A percentile compares a stretch with the other conserved stretches of the same genome.
These are phyloP conservation scores for Fragilaria radians DNA, from an alignment of 108 stramenopile species.

Conservation along the genomic window DNA sequence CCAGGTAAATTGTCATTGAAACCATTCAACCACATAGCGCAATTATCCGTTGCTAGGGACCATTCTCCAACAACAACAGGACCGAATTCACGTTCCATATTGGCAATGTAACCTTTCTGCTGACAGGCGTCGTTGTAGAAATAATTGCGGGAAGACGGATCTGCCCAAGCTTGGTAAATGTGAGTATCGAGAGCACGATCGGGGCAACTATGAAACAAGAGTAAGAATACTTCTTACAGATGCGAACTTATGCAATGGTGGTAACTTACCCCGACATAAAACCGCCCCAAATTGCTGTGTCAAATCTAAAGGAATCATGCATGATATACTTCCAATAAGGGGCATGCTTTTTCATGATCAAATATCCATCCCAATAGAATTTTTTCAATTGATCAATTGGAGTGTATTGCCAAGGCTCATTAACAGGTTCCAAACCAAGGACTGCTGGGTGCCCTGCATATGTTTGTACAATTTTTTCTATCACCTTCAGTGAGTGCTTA, in stretches of 20 bases:
- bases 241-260: neutral
- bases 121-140: conserved; percentile 80
- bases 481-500: conserved; percentile 65
- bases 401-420: conserved; percentile 92
- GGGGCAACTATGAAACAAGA: conserved; percentile 41
- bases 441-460: conserved; percentile 81
- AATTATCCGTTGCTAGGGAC: conserved; percentile 90
- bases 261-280: conserved; percentile 76
- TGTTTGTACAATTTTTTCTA: conserved; percentile 62
- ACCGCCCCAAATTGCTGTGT: conserved; percentile 83
- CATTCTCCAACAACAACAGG: conserved; percentile 91
- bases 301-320: conserved; percentile 92
- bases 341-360: conserved; percentile 76
- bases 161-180: conserved; percentile 90
- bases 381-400: conserved; percentile 56
- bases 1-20: conserved; percentile 87
- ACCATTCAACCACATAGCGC: conserved; percentile 79
- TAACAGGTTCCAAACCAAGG: conserved; percentile 87
- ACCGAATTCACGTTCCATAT: conserved; percentile 80
- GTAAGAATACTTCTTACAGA: neutral
- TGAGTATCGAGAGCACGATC: conserved; percentile 88
- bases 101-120: conserved; percentile 57
- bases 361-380: conserved; percentile 94
- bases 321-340: conserved; percentile 93
- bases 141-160: conserved; percentile 64